Evolutionary conservation across 306 rosid genomes (phyloP), one percentile per base, ranked within the genome.

Genomic region (Adenanthera pavonina): DNA sequence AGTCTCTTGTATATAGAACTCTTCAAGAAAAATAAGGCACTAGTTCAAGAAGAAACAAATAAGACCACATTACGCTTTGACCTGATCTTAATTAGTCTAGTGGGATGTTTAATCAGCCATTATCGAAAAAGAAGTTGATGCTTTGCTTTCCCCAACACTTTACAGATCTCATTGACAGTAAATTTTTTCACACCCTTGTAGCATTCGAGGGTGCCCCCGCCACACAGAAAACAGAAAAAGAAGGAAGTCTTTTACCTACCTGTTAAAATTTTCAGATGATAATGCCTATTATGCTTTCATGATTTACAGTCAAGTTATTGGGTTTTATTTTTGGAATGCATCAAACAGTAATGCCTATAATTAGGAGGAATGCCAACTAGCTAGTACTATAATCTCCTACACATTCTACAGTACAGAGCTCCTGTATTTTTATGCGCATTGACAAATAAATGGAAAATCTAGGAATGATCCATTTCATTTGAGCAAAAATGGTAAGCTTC

Each of bases 401-500:
- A 33, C 25, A 71, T 47, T 47, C 41, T 70, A 70, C 20, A 35
- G 41, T 33, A 66, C 4, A 51, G 54, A 48, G 61, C 54, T 38
- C 5, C 35, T 8, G 35, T 7, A 83, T 72, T 16, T 35, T 67
- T 53, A 64, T 65, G 85, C 17, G 53, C 56, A 78, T 33, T 47
- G 36, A 79, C 64, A 53, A 36, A 66, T 2, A 74, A 56, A 74
- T 81, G 64, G 25, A 69, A 72, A 71, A 62, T 74, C 13, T 60
- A 12, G 43, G 40, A 77, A 78, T 17, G 38, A 41, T 48, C 38
- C 40, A 47, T 84, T 78, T 81, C 67, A 44, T 40, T 56, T 84
- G 25, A n/a, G 46, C 49, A 78, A 38, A 87, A 69, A 78, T 44
- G 69, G 69, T 52, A 57, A 69, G 52, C 47, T 34, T 38, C 65